These are phyloP conservation scores for Trametes meyenii DNA, from an alignment of 768 basidiomycete species.

Conservation along the genomic window DNA sequence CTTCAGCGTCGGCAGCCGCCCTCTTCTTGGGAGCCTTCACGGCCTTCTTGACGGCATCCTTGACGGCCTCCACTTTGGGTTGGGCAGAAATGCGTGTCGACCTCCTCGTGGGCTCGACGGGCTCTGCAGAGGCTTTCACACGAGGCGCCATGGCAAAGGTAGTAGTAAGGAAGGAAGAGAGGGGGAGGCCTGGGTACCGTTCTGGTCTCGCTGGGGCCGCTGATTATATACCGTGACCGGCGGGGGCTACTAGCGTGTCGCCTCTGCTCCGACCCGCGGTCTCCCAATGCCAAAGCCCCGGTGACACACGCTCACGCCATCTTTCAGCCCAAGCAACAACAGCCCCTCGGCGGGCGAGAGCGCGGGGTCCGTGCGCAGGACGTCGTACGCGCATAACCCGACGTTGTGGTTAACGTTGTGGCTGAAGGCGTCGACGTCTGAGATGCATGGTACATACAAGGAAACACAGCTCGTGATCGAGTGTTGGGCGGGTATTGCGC, in stretches of 20 bases:
- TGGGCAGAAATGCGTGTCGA: slow-evolving; percentile 59
- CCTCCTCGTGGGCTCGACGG: slow-evolving; percentile 49
- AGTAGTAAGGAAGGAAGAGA: slow-evolving; percentile 6
- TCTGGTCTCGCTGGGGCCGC: not conserved
- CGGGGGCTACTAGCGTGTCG: slow-evolving; percentile 17
- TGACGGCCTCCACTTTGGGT: slow-evolving; percentile 40
- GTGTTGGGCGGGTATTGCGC: too few species aligned
- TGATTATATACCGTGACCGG: slow-evolving; percentile 18
- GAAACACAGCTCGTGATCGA: too few species aligned
- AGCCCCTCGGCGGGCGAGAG: not conserved
- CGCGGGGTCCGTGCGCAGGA: not conserved
- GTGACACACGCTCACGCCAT: slow-evolving; percentile 15
- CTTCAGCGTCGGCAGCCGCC: slow-evolving; percentile 35
- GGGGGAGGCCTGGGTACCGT: slow-evolving; percentile 16
- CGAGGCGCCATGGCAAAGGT: slow-evolving; percentile 19
- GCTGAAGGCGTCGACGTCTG: not conserved
- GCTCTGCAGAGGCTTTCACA: slow-evolving; percentile 28
- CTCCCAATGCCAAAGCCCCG: not conserved
- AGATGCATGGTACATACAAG: not conserved
- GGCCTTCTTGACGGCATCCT: slow-evolving; percentile 39
- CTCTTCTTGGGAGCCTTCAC: slow-evolving; percentile 41
- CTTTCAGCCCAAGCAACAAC: not conserved
- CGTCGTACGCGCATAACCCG: not conserved
- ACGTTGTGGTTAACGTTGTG: not conserved
- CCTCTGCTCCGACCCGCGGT: not conserved